Evolutionary conservation across 2,329 filamentous ascomycete genomes (phyloP), one percentile per base, ranked within the genome.

Genomic region (Thielaviopsis ethacetica): DNA sequence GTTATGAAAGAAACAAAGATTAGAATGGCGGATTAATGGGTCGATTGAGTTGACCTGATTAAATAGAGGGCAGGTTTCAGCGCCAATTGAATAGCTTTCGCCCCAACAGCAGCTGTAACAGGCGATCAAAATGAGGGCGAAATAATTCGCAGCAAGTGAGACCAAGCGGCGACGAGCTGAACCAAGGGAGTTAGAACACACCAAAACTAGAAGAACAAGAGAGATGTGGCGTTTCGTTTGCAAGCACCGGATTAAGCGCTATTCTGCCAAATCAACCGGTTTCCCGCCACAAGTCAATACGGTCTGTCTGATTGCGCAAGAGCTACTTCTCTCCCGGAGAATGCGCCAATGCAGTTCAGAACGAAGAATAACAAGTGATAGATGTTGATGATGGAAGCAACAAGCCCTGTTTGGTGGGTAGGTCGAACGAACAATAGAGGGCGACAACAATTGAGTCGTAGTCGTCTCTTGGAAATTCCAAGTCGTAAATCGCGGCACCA

Each of bases 151-250:
- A 44, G 7, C 38, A n/a, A 15, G 5, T 44, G 38, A 27, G 22
- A 49, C 22, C 44, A 44, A 27, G 47, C 2, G 53, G 22, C 44
- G 51, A 41, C 30, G 47, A 17, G 27, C 24, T 50, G 38, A 44
- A 15, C 15, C 38, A 6, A 44, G 38, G 50, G 51, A 54, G 34
- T 4, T 27, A n/a, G 30, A 53, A 53, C 56, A 50, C 50, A 58
- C 56, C 49, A 53, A 53, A 21, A 44, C 34, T 41, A 44, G 17
- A 22, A n/a, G 9, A 47, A 34, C 30, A 10, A 21, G 47, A 26
- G 24, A 53, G 56, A 58, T 53, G 56, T 58, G 56, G 56, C 56
- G 56, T 58, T 58, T 53, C 56, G 56, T 58, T 58, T 53, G 34
- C 49, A 41, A 50, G 21, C 27, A 44, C 56, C 24, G 24, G 22